phyloP scores from a whole-genome alignment of 495 filamentous ascomycete genomes.

The Collariella sp. region DNA sequence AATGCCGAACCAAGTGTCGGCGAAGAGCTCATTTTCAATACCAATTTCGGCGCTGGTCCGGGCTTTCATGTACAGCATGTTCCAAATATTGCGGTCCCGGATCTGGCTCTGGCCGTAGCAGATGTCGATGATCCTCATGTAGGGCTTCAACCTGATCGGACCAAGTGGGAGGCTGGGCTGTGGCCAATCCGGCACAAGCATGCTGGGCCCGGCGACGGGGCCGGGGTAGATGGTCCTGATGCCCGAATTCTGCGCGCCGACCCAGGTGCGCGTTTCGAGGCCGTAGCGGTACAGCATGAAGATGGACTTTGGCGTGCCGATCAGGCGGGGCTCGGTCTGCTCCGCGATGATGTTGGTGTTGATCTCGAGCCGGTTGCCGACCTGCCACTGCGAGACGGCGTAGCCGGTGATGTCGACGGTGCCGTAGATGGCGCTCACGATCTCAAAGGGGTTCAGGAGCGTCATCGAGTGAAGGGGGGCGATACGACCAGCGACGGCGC shows the following conservation, averaged over 20 bases:
- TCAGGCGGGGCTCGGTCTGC: not conserved
- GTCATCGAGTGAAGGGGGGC: not conserved
- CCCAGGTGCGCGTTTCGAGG: not conserved
- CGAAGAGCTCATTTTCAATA: not conserved
- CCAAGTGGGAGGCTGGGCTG: not conserved
- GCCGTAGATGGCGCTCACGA: conserved; percentile 2
- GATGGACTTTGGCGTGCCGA: not conserved
- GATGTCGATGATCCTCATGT: conserved; percentile 3
- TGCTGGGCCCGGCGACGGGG: not conserved
- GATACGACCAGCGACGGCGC: not conserved
- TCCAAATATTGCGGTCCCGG: not conserved
- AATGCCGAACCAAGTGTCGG: not conserved
- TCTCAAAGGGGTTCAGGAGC: not conserved
- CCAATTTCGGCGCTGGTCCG: not conserved
- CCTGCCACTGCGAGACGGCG: not conserved
- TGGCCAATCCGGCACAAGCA: not conserved
- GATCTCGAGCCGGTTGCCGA: conserved; percentile 4
- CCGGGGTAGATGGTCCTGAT: not conserved
- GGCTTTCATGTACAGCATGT: not conserved
- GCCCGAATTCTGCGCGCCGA: not conserved
- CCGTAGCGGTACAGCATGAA: conserved; percentile 8
- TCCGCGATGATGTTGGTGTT: not conserved
- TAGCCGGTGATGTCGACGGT: conserved; percentile 2
- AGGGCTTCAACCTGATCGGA: too few relatives aligned
- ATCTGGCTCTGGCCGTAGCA: conserved; percentile 1